Evolutionary conservation across 208 protist genomes (phyloP).

Genomic region (Trypanosoma lewisi): DNA sequence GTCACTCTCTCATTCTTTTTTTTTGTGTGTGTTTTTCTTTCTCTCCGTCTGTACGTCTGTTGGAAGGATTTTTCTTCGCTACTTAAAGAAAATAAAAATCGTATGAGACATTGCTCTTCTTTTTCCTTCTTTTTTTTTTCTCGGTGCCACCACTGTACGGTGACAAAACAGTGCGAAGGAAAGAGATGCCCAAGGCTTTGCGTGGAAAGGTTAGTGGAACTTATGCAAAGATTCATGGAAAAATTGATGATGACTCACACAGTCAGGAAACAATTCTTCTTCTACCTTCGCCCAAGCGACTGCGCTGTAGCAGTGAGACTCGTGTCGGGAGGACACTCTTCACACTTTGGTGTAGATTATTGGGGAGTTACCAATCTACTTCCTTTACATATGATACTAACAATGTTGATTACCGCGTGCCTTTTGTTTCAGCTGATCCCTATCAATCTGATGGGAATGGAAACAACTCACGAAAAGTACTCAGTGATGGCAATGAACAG

Average conservation of each 20-base stretch:
- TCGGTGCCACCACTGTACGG: not conserved
- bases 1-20: too few relatives aligned
- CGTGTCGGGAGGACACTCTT: slow-evolving; percentile 13
- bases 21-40: not conserved
- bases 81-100: too few relatives aligned
- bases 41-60: not conserved
- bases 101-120: too few relatives aligned
- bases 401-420: not conserved
- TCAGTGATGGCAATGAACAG: slow-evolving; percentile 14
- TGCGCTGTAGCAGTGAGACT: not conserved
- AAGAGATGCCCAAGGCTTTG: slow-evolving; percentile 9
- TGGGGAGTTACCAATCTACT: slow-evolving; percentile 18
- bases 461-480: not conserved
- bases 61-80: too few relatives aligned
- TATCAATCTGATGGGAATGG: not conserved
- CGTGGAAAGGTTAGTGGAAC: too few relatives aligned
- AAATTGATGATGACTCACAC: not conserved
- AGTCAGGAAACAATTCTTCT: not conserved
- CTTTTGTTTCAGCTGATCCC: slow-evolving; percentile 15
- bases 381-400: not conserved
- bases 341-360: slow-evolving; percentile 28
- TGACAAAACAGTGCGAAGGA: not conserved
- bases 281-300: not conserved
- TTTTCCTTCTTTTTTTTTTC: slow-evolving; percentile 12
- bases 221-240: too few relatives aligned